Percentiles rank a stretch among this genome's conserved stretches.
These are phyloP conservation scores for Phlyctochytrium bullatum DNA, from an alignment of 192 early-diverging fungal genomes.

Conservation along the genomic window DNA sequence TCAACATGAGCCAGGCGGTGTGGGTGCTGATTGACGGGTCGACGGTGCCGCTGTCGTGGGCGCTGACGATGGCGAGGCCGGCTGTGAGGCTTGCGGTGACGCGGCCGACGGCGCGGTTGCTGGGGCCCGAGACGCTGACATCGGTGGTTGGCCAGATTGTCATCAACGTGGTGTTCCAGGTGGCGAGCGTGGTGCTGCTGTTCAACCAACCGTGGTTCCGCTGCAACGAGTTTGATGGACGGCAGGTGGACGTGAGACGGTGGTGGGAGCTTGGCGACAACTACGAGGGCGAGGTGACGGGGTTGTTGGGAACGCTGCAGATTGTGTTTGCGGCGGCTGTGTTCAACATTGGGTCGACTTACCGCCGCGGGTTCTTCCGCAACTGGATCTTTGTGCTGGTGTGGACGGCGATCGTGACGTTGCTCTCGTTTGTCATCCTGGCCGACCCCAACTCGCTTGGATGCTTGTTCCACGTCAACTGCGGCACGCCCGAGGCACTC, in stretches of 20 bases:
- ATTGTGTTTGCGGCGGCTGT: conserved; percentile 68
- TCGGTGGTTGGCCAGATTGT: conserved; percentile 67
- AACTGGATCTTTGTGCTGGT: conserved; percentile 60
- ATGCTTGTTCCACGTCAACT: conserved; percentile 74
- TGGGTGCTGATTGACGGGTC: conserved; percentile 78
- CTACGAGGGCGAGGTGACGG: conserved; percentile 67
- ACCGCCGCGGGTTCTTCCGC: conserved; percentile 58
- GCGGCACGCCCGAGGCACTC: conserved; percentile 55
- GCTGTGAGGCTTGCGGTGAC: conserved; percentile 51
- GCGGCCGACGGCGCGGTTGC: conserved; percentile 74
- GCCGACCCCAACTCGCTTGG: conserved; percentile 56
- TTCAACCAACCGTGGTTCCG: conserved; percentile 72
- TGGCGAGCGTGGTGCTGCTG: conserved; percentile 53
- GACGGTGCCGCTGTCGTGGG: conserved; percentile 62
- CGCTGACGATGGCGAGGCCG: conserved; percentile 65
- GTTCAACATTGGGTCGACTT: conserved; percentile 69
- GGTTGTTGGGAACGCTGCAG: conserved; percentile 64
- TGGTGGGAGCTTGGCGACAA: conserved; percentile 88
- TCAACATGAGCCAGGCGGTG: conserved; percentile 64
- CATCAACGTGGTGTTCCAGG: conserved; percentile 69
- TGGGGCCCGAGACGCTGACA: conserved; percentile 68
- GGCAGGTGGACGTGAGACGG: conserved; percentile 55
- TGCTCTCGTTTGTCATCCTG: conserved; percentile 54
- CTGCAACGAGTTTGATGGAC: conserved; percentile 77
- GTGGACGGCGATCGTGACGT: conserved; percentile 29